Base-by-base conservation (phyloP, 2,329 filamentous ascomycete genomes). In the Biscogniauxia mediterranea region DNA sequence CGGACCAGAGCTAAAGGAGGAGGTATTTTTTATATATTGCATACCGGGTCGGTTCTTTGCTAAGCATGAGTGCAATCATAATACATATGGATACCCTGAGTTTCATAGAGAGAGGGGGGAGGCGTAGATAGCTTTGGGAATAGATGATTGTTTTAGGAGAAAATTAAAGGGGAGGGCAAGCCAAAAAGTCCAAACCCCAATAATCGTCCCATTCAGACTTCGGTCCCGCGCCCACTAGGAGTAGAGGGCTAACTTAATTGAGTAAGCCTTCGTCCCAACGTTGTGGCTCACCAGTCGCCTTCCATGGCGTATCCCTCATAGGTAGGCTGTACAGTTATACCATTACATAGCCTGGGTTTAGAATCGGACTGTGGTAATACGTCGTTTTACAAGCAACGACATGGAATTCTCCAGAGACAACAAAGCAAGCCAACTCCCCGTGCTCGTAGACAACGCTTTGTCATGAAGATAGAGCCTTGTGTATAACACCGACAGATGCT, bases 1-100 rank as follows among this genome's bases (percentile, higher is more conserved):
- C 71, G 23, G 70, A 74, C 60, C 38, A 46, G 38, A 46, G 38
- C 11, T 46, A 11, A 46, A 46, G 7, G 7, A 9, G 28, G 28
- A 4, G 8, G 26, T 28, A 28, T 8, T 42, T 42, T 42, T 42
- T 42, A 5, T 42, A 3, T 42, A 5, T 42, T 42, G 38, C 15
- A 42, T n/a, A 46, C 4, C 17, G 38, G 11, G 15, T n/a, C 2
- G 38, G 13, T 46, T 17, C 2, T 17, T 15, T 17, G 38, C 11
- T 46, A 6, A 11, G 38, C 11, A 46, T n/a, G 32, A 15, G 32
- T 23, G 5, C 23, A 38, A 9, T 3, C 32, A 46, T n/a, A n/a
- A n/a, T 46, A 46, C 11, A 46, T 46, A 46, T n/a, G 38, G 13
- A 46, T 46, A 46, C 17, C 3, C 38, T n/a, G 13, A 11, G 13